Base-by-base conservation (phyloP, 2,329 filamentous ascomycete genomes). In the Aaosphaeria pasadenensis region DNA sequence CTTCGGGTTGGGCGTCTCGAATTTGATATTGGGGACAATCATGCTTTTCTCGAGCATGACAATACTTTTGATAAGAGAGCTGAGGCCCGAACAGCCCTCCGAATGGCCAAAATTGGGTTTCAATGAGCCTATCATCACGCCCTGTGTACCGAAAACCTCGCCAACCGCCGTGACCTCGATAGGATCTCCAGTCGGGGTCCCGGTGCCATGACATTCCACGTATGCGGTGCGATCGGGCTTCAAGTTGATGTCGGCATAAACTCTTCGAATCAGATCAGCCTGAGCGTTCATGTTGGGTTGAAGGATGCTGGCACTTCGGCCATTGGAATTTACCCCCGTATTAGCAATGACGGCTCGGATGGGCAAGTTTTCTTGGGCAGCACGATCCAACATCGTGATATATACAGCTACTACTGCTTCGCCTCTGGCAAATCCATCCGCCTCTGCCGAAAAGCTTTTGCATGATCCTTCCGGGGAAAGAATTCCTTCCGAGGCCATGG, bases 311-410 rank as follows among this genome's bases (percentile, higher is more conserved):
- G 52, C 58, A 1, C 81, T 83, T 17, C 74, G 63, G 11, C 82
- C 82, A 56, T 85, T 80, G 35, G 62, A 58, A 46, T 75, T 76
- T 3, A 58, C 48, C 1, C 60, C 68, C 1, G 64, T 64, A 0
- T 49, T 61, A 7, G 67, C 52, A 24, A 77, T 71, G 5, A 77
- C 51, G 1, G 67, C 68, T 7, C 71, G 64, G 29, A 78, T 70
- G 0, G 74, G 71, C 54, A 85, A 79, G 11, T 79, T 78, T 53
- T 82, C 78, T 4, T 69, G 66, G 2, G 85, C 49, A 0, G 84
- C 84, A 58, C 80, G 77, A 6, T 69, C 64, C 0, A 86, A 67
- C 1, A 71, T 73, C 66, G 85, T 85, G 7, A 85, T 57, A 28
- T 83, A 63, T 1, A 85, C 53, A 6, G 79, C 74, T 0, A 73